Percentiles rank a stretch among this genome's conserved stretches.
Evolutionary conservation across 306 rosid genomes (phyloP).

Genomic region (Notholithocarpus densiflorus): DNA sequence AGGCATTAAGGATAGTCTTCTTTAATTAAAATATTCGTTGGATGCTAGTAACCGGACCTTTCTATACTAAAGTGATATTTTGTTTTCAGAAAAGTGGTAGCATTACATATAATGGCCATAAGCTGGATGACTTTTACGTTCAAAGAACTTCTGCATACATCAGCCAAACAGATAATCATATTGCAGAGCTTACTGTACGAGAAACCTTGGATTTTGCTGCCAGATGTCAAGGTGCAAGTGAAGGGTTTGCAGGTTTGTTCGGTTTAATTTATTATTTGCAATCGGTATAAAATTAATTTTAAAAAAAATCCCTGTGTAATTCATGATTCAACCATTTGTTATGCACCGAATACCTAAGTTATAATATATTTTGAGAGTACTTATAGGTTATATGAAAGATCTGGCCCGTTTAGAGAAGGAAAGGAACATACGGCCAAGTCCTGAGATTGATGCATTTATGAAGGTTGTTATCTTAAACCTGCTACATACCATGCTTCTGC

Average conservation of each 20-base stretch:
- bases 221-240: conserved; percentile 86
- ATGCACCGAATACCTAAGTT: neutral
- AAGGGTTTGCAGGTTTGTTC: conserved; percentile 62
- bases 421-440: conserved; percentile 63
- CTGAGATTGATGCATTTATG: conserved; percentile 87
- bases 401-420: conserved; percentile 52
- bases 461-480: conserved; percentile 48
- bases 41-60: neutral
- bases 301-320: neutral
- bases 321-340: neutral
- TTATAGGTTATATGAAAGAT: conserved; percentile 47
- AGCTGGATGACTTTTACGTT: conserved; percentile 59
- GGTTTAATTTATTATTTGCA: neutral
- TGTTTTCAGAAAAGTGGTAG: conserved; percentile 55
- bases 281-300: neutral
- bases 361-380: neutral
- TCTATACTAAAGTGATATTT: neutral
- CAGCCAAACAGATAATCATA: conserved; percentile 86
- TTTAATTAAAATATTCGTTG: neutral
- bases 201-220: conserved; percentile 94
- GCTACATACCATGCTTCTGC: neutral
- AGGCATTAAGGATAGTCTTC: neutral
- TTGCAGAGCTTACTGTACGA: conserved; percentile 78
- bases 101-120: conserved; percentile 70
- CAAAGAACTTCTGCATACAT: conserved; percentile 85